Evolutionary conservation across 2,329 filamentous ascomycete species (phyloP).

Genomic region (Fusarium luffae): DNA sequence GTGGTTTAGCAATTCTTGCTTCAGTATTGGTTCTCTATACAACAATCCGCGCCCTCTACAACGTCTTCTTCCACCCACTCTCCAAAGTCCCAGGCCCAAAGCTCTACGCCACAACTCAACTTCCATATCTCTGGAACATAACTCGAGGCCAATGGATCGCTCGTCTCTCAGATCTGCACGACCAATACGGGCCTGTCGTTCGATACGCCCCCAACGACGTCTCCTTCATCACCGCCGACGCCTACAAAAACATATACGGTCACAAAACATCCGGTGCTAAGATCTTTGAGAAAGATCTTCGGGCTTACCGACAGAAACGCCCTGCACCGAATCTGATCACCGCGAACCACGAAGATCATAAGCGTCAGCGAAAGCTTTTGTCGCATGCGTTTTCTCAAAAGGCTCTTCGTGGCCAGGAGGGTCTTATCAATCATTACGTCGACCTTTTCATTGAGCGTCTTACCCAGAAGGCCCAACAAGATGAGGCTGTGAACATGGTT

Average conservation of each 20-base stretch:
- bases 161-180: neutral
- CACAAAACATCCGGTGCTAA: neutral
- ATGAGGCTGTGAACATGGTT: neutral
- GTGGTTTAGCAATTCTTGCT: neutral
- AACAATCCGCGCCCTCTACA: neutral
- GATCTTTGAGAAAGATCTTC: neutral
- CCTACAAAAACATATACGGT: neutral
- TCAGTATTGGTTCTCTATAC: neutral
- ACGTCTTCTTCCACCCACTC: constrained; percentile 12
- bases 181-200: constrained; percentile 6
- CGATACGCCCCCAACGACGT: neutral
- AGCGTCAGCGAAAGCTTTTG: constrained; percentile 7
- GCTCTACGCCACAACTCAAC: neutral
- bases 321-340: neutral
- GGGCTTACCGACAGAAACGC: neutral
- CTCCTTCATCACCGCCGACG: constrained; percentile 12
- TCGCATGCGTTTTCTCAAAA: constrained; percentile 12
- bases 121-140: constrained; percentile 3
- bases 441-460: neutral
- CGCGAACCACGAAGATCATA: neutral
- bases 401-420: neutral
- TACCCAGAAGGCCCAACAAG: neutral
- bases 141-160: neutral
- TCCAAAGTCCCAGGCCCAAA: constrained; percentile 7
- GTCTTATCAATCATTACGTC: neutral